A percentile compares a stretch with the other conserved stretches of the same genome.
phyloP scores from a whole-genome alignment of 768 basidiomycete species.

The Exidia glandulosa region DNA sequence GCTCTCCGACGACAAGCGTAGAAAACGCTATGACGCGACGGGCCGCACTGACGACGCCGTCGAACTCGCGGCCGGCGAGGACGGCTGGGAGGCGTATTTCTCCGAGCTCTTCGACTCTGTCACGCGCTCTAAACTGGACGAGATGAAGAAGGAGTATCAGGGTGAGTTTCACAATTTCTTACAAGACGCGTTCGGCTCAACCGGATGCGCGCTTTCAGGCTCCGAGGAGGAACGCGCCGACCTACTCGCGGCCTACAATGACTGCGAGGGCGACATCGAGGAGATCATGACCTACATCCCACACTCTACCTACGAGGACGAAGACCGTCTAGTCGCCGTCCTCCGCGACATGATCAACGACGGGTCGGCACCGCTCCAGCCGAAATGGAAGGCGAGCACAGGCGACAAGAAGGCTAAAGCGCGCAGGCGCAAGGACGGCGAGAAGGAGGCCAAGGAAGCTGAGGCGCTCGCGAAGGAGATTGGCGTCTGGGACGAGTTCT shows the following conservation, averaged over 20 bases:
- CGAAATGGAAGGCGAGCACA: slow-evolving; percentile 56
- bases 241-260: slow-evolving; percentile 59
- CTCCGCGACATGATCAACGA: slow-evolving; percentile 58
- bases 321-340: slow-evolving; percentile 63
- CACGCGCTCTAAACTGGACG: slow-evolving; percentile 76
- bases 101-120: slow-evolving; percentile 80
- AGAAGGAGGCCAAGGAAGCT: slow-evolving; percentile 76
- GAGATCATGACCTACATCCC: slow-evolving; percentile 80
- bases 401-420: slow-evolving; percentile 74
- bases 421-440: slow-evolving; percentile 58
- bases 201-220: slow-evolving; percentile 32
- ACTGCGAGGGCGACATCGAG: slow-evolving; percentile 62
- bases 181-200: background rate
- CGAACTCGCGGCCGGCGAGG: slow-evolving; percentile 54
- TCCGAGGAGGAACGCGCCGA: slow-evolving; percentile 80
- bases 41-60: slow-evolving; percentile 78
- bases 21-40: slow-evolving; percentile 71
- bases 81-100: slow-evolving; percentile 95
- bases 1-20: slow-evolving; percentile 64
- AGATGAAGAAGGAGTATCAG: slow-evolving; percentile 92
- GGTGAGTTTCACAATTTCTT: slow-evolving; percentile 32
- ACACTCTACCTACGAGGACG: slow-evolving; percentile 76
- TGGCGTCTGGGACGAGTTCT: slow-evolving; percentile 92
- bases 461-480: slow-evolving; percentile 75
- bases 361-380: slow-evolving; percentile 42